Evolutionary conservation across 495 filamentous ascomycete genomes (phyloP), one percentile per base, ranked within the genome.

Genomic region (Penicillium goetzii): DNA sequence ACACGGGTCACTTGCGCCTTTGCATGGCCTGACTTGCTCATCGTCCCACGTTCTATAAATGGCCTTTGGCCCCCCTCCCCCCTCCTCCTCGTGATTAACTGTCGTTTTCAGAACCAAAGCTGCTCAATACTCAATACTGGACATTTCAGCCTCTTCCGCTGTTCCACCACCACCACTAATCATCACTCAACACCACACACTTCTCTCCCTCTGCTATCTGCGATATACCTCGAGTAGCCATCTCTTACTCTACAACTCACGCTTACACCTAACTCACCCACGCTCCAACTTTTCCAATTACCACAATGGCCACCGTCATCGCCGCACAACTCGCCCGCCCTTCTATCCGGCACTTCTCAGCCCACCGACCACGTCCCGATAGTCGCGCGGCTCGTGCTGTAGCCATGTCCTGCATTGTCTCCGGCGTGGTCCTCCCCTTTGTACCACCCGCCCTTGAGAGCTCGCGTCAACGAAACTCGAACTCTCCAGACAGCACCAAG

Each of bases 401-500:
- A 36, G 69, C 77, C 61, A 72, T 69, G 58, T 77, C 76, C 26
- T 81, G 75, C 61, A 66, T 82, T 10, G 65, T 77, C 43, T 75
- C 78, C 0, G 79, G 75, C 2, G 79, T 81, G 10, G 76, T 81
- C 4, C 67, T 81, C 12, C 80, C 80, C 3, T 81, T 81, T 59
- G 72, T 81, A 5, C 78, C 80, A 21, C 80, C 80, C 11, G 80
- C 80, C 15, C 65, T 82, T 12, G 79, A 80, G 56, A 80, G 79
- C 64, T 77, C 75, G 25, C 74, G 75, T 36, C 75, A 79, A 61
- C 72, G 70, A 45, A 79, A 69, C 15, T 67, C 69, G 12, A 74
- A 74, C 41, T 74, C 70, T 23, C 68, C 78, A 17, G 72, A 74
- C 58, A 69, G 69, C 52, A 76, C 74, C 50, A 78, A 77, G 80